phyloP scores from a whole-genome alignment of 139 green algal species.

The Diplosphaera chodatii region DNA sequence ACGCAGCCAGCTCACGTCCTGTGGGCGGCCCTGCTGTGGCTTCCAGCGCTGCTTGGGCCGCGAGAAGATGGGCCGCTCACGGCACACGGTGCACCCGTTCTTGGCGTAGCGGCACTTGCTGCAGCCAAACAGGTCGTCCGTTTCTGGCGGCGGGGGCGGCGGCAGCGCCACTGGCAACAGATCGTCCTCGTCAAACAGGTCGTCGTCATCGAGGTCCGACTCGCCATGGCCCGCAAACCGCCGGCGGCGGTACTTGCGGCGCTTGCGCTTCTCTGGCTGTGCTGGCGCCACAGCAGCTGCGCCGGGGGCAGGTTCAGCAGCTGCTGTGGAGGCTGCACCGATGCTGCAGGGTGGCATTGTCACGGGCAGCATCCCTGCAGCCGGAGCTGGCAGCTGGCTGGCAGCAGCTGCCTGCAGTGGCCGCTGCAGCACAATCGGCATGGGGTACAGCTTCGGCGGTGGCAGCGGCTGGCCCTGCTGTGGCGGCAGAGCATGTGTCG shows the following conservation, averaged over 20 bases:
- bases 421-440: not conserved
- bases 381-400: no score
- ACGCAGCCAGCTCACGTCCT: conserved; percentile 21
- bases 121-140: conserved; percentile 42
- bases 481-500: no score
- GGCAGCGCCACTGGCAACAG: not conserved
- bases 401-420: not conserved
- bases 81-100: conserved; percentile 13
- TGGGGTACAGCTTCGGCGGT: not conserved
- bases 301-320: not conserved
- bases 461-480: not conserved
- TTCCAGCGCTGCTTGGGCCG: conserved; percentile 16
- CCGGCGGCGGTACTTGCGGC: not conserved
- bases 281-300: not conserved
- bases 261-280: not conserved
- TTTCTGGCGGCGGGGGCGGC: not conserved
- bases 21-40: conserved; percentile 8
- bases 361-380: no score
- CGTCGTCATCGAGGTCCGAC: not conserved
- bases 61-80: conserved; percentile 10
- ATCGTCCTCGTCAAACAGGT: not conserved
- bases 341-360: no score
- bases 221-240: not conserved
- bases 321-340: no score
- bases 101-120: conserved; percentile 38